Conservation (phyloP, 2,329 filamentous ascomycete species). For the Cladophialophora chaetospira region DNA sequence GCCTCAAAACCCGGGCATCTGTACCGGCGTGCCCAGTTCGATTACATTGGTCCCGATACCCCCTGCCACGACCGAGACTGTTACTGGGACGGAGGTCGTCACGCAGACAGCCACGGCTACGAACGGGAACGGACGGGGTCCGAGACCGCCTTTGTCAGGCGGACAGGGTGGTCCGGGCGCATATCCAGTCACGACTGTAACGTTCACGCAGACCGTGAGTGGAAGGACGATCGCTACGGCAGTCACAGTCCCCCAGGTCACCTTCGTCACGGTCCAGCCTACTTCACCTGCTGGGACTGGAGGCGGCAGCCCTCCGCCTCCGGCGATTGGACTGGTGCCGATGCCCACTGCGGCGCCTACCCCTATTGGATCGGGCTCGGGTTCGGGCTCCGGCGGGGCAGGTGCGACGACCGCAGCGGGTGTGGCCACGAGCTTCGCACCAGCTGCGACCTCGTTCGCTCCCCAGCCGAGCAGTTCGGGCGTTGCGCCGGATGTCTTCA, state of each 20-base stretch:
- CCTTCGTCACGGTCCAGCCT: constrained; percentile 42
- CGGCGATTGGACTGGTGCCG: constrained; percentile 25
- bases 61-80: constrained; percentile 40
- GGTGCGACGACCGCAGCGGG: background rate
- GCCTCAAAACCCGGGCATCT: constrained; percentile 68
- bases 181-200: constrained; percentile 44
- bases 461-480: constrained; percentile 2
- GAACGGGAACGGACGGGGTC: constrained; percentile 27
- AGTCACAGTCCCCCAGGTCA: constrained; percentile 49
- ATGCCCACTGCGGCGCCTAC: constrained; percentile 3
- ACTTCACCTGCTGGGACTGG: constrained; percentile 29
- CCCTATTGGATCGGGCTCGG: constrained; percentile 5
- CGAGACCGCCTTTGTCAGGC: constrained; percentile 23
- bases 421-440: constrained; percentile 3
- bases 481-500: constrained; percentile 41
- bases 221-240: constrained; percentile 37
- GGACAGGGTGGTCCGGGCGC: constrained; percentile 16
- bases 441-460: background rate
- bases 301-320: constrained; percentile 8
- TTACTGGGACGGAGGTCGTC: constrained; percentile 37
- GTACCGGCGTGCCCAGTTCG: constrained; percentile 69
- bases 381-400: background rate
- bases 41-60: constrained; percentile 59
- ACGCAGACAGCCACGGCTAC: constrained; percentile 41
- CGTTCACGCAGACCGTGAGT: constrained; percentile 39